Evolutionary conservation across 2,329 filamentous ascomycete species (phyloP).

Genomic region (Penicillium sclerotigenum): DNA sequence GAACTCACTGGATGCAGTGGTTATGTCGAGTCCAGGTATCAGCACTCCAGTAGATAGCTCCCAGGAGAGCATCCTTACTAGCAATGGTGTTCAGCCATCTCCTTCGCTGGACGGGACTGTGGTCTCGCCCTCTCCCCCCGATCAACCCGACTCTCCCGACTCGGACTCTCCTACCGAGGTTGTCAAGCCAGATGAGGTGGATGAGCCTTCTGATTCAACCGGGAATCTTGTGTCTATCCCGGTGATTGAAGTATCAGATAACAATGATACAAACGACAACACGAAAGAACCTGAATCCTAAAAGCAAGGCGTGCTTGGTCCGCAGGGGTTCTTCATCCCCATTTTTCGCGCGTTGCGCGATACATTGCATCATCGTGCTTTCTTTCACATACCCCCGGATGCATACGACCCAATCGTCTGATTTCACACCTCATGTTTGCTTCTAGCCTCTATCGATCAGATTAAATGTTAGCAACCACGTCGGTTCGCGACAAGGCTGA

Average conservation of each 20-base stretch:
- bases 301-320: neutral
- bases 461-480: neutral
- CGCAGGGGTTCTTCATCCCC: neutral
- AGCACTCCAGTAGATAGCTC: conserved; percentile 25
- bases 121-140: neutral
- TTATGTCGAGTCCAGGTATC: conserved; percentile 23
- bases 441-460: neutral
- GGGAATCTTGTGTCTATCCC: conserved; percentile 15
- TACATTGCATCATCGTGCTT: neutral
- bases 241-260: conserved; percentile 24
- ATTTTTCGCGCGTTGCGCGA: neutral
- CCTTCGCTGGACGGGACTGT: neutral
- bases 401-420: neutral
- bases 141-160: neutral
- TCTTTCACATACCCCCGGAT: neutral
- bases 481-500: neutral
- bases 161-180: conserved; percentile 1
- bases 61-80: conserved; percentile 22
- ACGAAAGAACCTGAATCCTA: neutral
- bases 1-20: conserved; percentile 23
- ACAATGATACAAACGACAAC: conserved; percentile 7
- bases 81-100: conserved; percentile 7
- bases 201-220: neutral
- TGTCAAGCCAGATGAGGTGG: neutral
- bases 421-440: neutral